A percentile compares a stretch with the other conserved stretches of the same genome.
These are phyloP conservation scores for Flaveria sonorensis DNA, from an alignment of 129 eudicot genomes.

Conservation along the genomic window DNA sequence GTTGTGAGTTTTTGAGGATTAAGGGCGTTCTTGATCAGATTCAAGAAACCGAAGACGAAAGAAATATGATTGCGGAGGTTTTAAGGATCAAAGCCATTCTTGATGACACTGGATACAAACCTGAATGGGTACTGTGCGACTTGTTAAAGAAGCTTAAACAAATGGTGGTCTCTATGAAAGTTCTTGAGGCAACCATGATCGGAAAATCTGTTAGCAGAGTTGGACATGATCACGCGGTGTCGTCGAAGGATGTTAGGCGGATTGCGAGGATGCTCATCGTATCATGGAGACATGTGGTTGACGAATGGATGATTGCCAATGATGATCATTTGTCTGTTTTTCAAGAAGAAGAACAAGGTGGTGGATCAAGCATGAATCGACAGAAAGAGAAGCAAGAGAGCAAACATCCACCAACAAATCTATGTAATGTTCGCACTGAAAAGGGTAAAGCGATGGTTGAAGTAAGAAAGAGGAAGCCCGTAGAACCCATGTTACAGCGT, in stretches of 20 bases:
- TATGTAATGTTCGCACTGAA: background rate
- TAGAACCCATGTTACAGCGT: no score
- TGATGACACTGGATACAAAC: background rate
- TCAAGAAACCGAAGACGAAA: background rate
- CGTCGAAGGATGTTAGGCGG: background rate
- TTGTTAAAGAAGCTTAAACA: background rate
- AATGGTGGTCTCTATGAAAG: background rate
- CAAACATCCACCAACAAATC: background rate
- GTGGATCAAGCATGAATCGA: background rate
- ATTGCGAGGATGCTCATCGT: background rate
- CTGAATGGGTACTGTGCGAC: background rate
- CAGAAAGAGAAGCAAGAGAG: background rate
- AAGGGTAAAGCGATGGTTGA: no score
- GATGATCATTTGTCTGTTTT: background rate
- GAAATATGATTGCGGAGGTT: background rate
- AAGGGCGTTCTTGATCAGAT: background rate
- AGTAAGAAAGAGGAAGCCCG: background rate
- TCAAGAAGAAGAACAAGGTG: background rate
- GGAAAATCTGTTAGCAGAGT: background rate
- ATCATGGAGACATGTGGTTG: background rate
- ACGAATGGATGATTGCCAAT: background rate
- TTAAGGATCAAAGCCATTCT: background rate
- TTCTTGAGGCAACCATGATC: slow-evolving; percentile 1
- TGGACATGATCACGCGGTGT: background rate
- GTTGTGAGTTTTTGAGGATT: background rate